Evolutionary conservation across 352 stramenopile genomes (phyloP).

Genomic region (Pythium pectinolyticum): DNA sequence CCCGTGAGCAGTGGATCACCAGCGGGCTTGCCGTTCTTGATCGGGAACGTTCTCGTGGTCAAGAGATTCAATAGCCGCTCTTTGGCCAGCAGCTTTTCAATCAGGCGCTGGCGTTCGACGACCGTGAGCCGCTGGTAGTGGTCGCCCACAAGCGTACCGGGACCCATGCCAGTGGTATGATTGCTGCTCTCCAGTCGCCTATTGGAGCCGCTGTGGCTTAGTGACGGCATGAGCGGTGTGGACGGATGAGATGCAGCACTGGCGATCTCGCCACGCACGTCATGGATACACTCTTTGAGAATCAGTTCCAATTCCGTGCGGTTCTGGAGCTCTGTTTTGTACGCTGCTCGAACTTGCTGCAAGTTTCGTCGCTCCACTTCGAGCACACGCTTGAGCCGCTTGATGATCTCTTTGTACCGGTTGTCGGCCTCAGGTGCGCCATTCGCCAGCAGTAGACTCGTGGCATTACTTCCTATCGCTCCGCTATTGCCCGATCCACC

Average conservation of each 20-base stretch:
- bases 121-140: slow-evolving; percentile 33
- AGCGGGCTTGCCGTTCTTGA: slow-evolving; percentile 37
- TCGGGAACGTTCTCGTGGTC: slow-evolving; percentile 71
- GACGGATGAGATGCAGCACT: slow-evolving; percentile 31
- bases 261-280: slow-evolving; percentile 67
- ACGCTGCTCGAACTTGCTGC: slow-evolving; percentile 69
- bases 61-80: slow-evolving; percentile 80
- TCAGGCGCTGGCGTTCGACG: slow-evolving; percentile 59
- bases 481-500: too few species aligned
- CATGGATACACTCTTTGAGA: slow-evolving; percentile 79
- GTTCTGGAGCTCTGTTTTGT: slow-evolving; percentile 72
- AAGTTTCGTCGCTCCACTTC: slow-evolving; percentile 85
- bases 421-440: slow-evolving; percentile 50
- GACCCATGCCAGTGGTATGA: too few species aligned
- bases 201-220: background rate
- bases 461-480: too few species aligned
- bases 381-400: slow-evolving; percentile 87
- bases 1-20: slow-evolving; percentile 44
- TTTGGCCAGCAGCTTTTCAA: slow-evolving; percentile 82
- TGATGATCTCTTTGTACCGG: slow-evolving; percentile 93
- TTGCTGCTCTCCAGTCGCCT: slow-evolving; percentile 21
- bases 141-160: slow-evolving; percentile 16
- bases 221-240: slow-evolving; percentile 16
- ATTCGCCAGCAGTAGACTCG: background rate
- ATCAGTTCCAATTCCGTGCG: slow-evolving; percentile 82